Evolutionary conservation across 495 filamentous ascomycete species (phyloP).

Genomic region (Penicillium maclennaniae): DNA sequence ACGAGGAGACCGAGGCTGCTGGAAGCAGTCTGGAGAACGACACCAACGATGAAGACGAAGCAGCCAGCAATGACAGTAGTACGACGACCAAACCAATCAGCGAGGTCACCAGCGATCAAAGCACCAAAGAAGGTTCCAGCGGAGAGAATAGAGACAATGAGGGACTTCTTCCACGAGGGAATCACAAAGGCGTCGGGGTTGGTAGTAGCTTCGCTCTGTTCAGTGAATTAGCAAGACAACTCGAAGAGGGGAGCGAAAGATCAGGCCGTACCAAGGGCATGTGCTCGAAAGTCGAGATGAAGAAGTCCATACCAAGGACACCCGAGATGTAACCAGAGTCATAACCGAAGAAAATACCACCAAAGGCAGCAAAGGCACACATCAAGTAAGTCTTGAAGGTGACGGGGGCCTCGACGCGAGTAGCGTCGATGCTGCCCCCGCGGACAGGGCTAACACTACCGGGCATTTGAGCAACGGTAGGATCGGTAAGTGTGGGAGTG

Average conservation of each 20-base stretch:
- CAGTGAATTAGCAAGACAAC: background rate
- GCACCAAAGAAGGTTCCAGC: conserved; percentile 75
- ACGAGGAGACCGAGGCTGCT: conserved; percentile 52
- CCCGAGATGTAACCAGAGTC: conserved; percentile 55
- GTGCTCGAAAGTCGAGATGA: conserved; percentile 41
- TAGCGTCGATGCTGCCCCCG: conserved; percentile 34
- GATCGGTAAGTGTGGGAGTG: too few species aligned
- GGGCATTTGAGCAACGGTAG: conserved; percentile 17
- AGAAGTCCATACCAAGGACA: conserved; percentile 52
- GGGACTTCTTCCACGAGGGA: conserved; percentile 49
- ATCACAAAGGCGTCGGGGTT: conserved; percentile 36
- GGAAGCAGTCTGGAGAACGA: conserved; percentile 57
- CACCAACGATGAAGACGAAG: conserved; percentile 59
- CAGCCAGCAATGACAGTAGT: conserved; percentile 65
- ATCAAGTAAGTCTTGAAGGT: conserved; percentile 60
- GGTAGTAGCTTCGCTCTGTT: conserved; percentile 24
- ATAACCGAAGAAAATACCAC: conserved; percentile 56
- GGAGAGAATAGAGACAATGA: conserved; percentile 72
- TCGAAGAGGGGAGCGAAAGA: background rate
- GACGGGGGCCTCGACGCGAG: conserved; percentile 57
- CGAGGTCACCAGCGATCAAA: conserved; percentile 63
- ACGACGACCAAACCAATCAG: conserved; percentile 65
- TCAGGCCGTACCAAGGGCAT: conserved; percentile 21
- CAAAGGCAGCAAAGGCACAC: conserved; percentile 57
- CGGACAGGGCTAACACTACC: conserved; percentile 19